Evolutionary conservation across 345 rosid genomes (phyloP), one percentile per base, ranked within the genome.

Genomic region (Salix brachista): DNA sequence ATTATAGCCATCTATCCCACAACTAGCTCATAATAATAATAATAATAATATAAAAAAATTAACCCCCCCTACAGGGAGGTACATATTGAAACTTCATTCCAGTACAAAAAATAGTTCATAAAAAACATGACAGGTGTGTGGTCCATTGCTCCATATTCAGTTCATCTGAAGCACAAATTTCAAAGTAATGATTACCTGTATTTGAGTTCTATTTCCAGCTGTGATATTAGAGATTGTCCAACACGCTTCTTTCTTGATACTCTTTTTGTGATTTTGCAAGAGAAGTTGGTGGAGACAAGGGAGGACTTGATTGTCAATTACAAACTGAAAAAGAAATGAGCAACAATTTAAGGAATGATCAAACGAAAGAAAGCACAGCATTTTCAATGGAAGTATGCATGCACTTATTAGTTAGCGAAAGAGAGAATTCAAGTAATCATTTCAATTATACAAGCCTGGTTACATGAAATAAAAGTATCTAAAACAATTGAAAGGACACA

Each of bases 161-260:
- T 25, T 25, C 34, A n/a, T 62, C 30, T 25, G 13, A 11, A 62
- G 66, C 66, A 62, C 16, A 23, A 11, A 62, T 62, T 8, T 62
- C 32, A n/a, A 62, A n/a, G 28, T 3, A 62, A 62, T n/a, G 30
- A 62, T n/a, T 65, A 83, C 86, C 86, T 83, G 81, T 65, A 83
- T 83, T 23, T 83, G 83, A 37, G 32, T 18, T 66, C n/a, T 71
- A 39, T 60, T 79, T 23, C 85, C 85, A 60, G 80, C 80, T 8
- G 85, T 83, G 26, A 83, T 77, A 64, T 83, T 83, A 70, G 81
- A 83, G n/a, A 80, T 77, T 13, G 83, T 77, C 83, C 86, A 83
- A 67, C 86, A 80, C 46, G 81, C 78, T 79, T 73, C 78, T 44
- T 74, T 79, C 65, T 73, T 73, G 36, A 79, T 79, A 69, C 81